A percentile compares a stretch with the other conserved stretches of the same genome.
Evolutionary conservation across 139 green algal genomes (phyloP).

Genomic region (Coelastrella sp.): DNA sequence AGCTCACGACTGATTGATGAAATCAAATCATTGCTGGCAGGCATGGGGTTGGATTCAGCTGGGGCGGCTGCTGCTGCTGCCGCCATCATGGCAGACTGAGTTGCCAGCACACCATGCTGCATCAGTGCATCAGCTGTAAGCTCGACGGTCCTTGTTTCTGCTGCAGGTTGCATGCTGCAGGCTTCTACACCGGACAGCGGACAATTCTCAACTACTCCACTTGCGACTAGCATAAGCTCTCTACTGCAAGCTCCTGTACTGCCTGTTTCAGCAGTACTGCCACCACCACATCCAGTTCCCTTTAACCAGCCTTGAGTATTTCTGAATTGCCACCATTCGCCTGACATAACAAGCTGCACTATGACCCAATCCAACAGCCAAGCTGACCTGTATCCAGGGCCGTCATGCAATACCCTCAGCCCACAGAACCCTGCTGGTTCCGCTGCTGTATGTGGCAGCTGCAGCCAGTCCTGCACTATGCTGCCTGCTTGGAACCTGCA

Average conservation of each 20-base stretch:
- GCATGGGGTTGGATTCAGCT: not conserved
- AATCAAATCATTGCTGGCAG: not conserved
- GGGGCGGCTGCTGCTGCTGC: not conserved
- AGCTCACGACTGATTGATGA: too few species aligned
- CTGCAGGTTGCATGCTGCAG: not conserved
- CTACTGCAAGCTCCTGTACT: not conserved
- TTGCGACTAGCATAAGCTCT: not conserved
- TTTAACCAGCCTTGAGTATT: conserved; percentile 9
- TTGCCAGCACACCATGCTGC: too few species aligned
- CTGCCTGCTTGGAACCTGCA: conserved; percentile 19
- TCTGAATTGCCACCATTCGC: conserved; percentile 30
- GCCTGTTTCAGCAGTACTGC: not conserved
- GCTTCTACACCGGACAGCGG: not conserved
- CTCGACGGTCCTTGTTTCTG: not conserved
- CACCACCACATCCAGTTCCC: not conserved
- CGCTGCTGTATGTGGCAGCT: not conserved
- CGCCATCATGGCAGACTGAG: not conserved
- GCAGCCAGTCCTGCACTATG: conserved; percentile 28
- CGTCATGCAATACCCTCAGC: not conserved
- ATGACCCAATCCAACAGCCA: conserved; percentile 38
- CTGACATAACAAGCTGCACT: conserved; percentile 9
- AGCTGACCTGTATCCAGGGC: not conserved
- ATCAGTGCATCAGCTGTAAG: too few species aligned
- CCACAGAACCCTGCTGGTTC: conserved; percentile 4
- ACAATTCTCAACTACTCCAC: not conserved